Evolutionary conservation across 2,329 filamentous ascomycete species (phyloP).

Genomic region (Dactylonectria macrodidyma): DNA sequence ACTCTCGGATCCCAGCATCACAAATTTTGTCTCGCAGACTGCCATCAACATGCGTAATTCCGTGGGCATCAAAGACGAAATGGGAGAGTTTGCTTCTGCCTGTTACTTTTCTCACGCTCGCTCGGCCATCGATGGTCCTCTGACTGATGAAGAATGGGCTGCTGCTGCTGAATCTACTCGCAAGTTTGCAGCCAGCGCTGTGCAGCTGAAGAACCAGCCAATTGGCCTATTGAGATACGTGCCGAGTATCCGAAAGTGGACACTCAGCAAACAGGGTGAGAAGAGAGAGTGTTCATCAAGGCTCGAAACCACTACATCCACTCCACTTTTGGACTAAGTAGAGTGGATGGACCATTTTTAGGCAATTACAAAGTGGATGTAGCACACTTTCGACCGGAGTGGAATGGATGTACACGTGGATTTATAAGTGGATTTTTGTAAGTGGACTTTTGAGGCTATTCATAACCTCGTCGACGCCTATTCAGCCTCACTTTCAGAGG

Average conservation of each 20-base stretch:
- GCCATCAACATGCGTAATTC: conserved; percentile 44
- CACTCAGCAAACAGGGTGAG: conserved; percentile 37
- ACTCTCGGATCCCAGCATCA: conserved; percentile 33
- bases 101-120: conserved; percentile 35
- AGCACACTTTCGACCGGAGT: too few relatives aligned
- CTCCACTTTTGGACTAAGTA: too few relatives aligned
- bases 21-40: conserved; percentile 44
- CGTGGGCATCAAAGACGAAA: conserved; percentile 37
- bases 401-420: too few relatives aligned
- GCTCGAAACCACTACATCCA: too few relatives aligned
- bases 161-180: conserved; percentile 32
- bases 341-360: too few relatives aligned
- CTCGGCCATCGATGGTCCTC: conserved; percentile 3
- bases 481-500: too few relatives aligned
- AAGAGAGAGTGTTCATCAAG: conserved; percentile 41
- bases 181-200: conserved; percentile 31
- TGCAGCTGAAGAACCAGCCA: conserved; percentile 37
- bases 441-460: too few relatives aligned
- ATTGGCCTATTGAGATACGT: conserved; percentile 42
- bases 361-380: too few relatives aligned
- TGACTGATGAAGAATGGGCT: conserved; percentile 42
- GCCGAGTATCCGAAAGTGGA: conserved; percentile 43
- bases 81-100: conserved; percentile 36
- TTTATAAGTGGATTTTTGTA: too few relatives aligned
- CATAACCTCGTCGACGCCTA: too few relatives aligned